A percentile compares a stretch with the other conserved stretches of the same genome.
These are phyloP conservation scores for Microbotryomycetes sp. DNA, from an alignment of 1,284 basidiomycete genomes.

Conservation along the genomic window DNA sequence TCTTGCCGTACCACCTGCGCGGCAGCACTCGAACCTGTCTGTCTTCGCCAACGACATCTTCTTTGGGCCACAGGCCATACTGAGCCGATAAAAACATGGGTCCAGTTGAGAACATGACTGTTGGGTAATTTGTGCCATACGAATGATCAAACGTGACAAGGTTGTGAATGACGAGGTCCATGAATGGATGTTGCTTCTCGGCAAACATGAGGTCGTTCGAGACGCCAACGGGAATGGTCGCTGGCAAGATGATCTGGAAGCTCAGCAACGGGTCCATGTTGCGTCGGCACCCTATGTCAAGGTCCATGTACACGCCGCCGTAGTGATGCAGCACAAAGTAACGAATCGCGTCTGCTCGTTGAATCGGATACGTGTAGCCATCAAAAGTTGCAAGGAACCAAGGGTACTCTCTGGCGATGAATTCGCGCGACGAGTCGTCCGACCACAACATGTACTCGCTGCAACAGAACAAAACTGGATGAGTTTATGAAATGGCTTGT, in stretches of 20 bases:
- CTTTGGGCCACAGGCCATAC: conserved; percentile 71
- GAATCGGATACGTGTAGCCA: conserved; percentile 85
- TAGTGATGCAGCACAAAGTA: conserved; percentile 96
- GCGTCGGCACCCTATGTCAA: conserved; percentile 92
- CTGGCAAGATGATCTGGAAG: conserved; percentile 84
- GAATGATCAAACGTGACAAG: conserved; percentile 87
- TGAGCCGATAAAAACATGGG: conserved; percentile 72
- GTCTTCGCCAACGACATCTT: conserved; percentile 50
- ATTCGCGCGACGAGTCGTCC: conserved; percentile 79
- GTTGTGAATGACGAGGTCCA: conserved; percentile 84
- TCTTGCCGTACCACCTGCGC: conserved; percentile 93
- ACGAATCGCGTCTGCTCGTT: conserved; percentile 93
- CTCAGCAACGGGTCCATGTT: conserved; percentile 80
- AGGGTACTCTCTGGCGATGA: conserved; percentile 79
- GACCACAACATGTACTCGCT: conserved; percentile 98
- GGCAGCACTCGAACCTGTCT: conserved; percentile 79
- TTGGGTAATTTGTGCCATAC: conserved; percentile 93
- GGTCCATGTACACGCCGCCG: conserved; percentile 92
- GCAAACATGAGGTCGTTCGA: conserved; percentile 97
- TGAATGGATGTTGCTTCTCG: conserved; percentile 76
- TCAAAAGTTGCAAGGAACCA: conserved; percentile 93
- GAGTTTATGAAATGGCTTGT: background rate
- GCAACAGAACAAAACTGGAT: conserved; percentile 26
- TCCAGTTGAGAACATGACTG: conserved; percentile 99
- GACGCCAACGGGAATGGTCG: conserved; percentile 92